Evolutionary conservation across 2,329 filamentous ascomycete species (phyloP).

Genomic region (Ophiostoma piceae): DNA sequence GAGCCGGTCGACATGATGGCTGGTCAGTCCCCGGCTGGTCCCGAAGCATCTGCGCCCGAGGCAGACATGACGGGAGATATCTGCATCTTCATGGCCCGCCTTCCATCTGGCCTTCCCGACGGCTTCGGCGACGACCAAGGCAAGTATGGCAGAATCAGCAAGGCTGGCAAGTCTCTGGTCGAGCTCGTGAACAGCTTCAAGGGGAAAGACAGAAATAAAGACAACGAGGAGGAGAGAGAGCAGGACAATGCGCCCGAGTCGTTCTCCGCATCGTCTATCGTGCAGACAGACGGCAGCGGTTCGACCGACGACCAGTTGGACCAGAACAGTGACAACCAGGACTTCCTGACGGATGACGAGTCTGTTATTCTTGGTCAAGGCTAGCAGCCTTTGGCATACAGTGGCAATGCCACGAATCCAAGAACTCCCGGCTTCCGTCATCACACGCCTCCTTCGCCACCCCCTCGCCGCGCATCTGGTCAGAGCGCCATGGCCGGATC

Average conservation of each 20-base stretch:
- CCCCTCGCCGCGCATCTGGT: neutral
- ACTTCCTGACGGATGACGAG: neutral
- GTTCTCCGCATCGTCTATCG: neutral
- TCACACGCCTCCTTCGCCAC: neutral
- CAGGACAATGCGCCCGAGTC: neutral
- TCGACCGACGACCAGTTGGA: neutral
- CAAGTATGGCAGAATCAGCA: neutral
- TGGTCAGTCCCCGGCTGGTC: neutral
- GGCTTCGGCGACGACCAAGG: neutral
- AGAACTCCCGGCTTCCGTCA: neutral
- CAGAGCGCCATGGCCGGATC: neutral
- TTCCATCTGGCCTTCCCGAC: neutral
- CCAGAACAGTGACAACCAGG: neutral
- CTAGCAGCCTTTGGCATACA: neutral
- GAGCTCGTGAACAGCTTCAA: neutral
- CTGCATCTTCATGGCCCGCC: neutral
- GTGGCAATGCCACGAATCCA: neutral
- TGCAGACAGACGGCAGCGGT: neutral
- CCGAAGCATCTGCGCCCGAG: neutral
- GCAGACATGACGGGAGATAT: neutral
- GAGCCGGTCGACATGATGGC: too few relatives aligned
- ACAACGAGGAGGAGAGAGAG: neutral
- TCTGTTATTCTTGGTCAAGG: neutral
- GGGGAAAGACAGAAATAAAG: neutral
- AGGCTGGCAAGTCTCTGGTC: neutral